Base-by-base conservation (phyloP, 257 asterid genomes). In the Solanum sejunctum region DNA sequence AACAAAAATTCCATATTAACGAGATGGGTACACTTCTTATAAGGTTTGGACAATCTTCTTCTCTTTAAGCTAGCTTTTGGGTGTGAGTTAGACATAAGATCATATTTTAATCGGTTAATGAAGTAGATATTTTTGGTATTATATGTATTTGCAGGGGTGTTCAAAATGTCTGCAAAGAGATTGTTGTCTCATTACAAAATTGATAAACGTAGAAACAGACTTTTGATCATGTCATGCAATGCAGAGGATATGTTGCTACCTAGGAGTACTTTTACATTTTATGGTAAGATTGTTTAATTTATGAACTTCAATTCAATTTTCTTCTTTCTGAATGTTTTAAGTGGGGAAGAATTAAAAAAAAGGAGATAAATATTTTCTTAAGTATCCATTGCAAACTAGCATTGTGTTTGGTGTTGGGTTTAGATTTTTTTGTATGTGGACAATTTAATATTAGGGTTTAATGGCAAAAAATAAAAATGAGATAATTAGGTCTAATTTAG, bases 211-310 rank as follows among this genome's bases (percentile, higher is more conserved):
- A 90, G 97, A 85, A 89, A 94, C 18, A 87, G 99, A 71, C 91
- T 97, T 8, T 77, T 95, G 71, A 90, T 95, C 87, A 89, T 92
- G 95, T 93, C 99, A 78, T 95, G 99, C 92, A 97, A 97, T 78
- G 97, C 99, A 6, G 99, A 97, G 85, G 99, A 97, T n/a, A 97
- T 97, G 98, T 70, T 95, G 64, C 97, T 97, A n/a, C 98, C 99
- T 41, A 95, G 97, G 41, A 94, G 98, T 84, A 88, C 90, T 85
- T 97, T 97, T 83, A 94, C 98, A 16, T 93, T 97, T 81, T 93
- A 91, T 67, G 99, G 99, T 95, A 64, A 58, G 75, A 15, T 56
- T 39, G 9, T 39, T 56, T 66, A 66, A 64, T 64, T 26, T 58
- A 81, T 58, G 36, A 81, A 36, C 1, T 58, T 4, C 1, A 17